These are phyloP conservation scores for Trichoderma gamsii DNA, from an alignment of 495 filamentous ascomycete genomes.

Conservation along the genomic window DNA sequence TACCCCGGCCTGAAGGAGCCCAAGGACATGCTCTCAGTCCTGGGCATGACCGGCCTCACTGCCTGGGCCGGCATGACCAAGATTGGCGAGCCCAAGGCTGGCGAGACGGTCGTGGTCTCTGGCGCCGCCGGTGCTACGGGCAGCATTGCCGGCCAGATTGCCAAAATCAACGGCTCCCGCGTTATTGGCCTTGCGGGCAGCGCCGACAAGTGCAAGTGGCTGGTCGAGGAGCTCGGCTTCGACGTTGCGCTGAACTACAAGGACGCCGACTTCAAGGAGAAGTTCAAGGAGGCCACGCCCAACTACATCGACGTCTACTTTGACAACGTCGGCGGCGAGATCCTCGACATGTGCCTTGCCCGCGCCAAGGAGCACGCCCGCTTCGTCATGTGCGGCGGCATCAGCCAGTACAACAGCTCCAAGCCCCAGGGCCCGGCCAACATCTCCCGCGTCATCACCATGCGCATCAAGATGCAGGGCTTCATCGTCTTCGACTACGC, in stretches of 20 bases:
- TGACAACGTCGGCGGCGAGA: slow-evolving; percentile 59
- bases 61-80: slow-evolving; percentile 63
- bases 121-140: slow-evolving; percentile 69
- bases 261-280: slow-evolving; percentile 43
- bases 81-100: slow-evolving; percentile 49
- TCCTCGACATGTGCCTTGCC: slow-evolving; percentile 55
- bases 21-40: slow-evolving; percentile 56
- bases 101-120: slow-evolving; percentile 61
- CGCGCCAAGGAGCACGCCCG: slow-evolving; percentile 50
- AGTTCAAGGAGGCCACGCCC: slow-evolving; percentile 51
- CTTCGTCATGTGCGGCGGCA: slow-evolving; percentile 56
- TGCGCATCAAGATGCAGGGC: slow-evolving; percentile 47
- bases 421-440: slow-evolving; percentile 24
- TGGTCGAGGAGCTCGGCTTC: slow-evolving; percentile 53
- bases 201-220: slow-evolving; percentile 60
- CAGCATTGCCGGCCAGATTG: slow-evolving; percentile 62
- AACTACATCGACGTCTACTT: slow-evolving; percentile 59
- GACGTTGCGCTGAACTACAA: slow-evolving; percentile 68
- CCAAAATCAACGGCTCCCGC: slow-evolving; percentile 54
- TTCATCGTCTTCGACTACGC: slow-evolving; percentile 52
- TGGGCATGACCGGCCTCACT: slow-evolving; percentile 53
- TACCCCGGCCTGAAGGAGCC: slow-evolving; percentile 42
- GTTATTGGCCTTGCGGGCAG: slow-evolving; percentile 59
- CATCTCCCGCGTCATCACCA: slow-evolving; percentile 36
- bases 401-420: slow-evolving; percentile 34